phyloP scores from a whole-genome alignment of 2,329 filamentous ascomycete species.

The Sclerotinia sclerotiorum region DNA sequence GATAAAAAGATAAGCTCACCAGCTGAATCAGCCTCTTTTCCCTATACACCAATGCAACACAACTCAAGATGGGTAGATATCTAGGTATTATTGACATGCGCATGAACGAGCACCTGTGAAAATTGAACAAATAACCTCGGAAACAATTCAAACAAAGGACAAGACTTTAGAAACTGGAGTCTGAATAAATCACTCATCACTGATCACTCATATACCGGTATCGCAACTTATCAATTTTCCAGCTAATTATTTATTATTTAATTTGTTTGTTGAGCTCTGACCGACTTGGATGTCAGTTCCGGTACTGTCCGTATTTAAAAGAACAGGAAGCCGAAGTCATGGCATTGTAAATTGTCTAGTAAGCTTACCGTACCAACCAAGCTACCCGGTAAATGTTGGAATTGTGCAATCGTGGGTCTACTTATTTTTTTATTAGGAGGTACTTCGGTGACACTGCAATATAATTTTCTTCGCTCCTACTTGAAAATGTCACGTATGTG shows the following conservation, averaged over 20 bases:
- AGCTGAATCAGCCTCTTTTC: neutral
- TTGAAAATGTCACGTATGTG: constrained; percentile 2
- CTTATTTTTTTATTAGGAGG: neutral
- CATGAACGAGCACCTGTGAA: neutral
- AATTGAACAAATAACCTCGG: neutral
- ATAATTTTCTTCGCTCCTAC: neutral
- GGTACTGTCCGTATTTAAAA: neutral
- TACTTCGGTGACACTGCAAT: constrained; percentile 15
- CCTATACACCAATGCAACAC: neutral
- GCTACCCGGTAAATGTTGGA: neutral
- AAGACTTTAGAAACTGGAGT: neutral
- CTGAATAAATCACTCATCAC: too few species aligned
- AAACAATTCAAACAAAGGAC: neutral
- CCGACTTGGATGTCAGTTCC: too few species aligned
- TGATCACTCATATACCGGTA: too few species aligned
- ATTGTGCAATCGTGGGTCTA: constrained; percentile 10
- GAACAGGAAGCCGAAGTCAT: neutral
- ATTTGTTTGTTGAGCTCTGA: too few species aligned
- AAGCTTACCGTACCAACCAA: neutral
- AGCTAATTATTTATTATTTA: too few species aligned
- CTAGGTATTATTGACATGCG: neutral
- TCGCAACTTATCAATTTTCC: too few species aligned
- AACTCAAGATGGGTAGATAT: neutral
- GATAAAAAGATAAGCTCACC: constrained; percentile 17
- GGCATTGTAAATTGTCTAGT: neutral